Evolutionary conservation across 2,329 filamentous ascomycete genomes (phyloP), one percentile per base, ranked within the genome.

Genomic region (Bisporella sp.): DNA sequence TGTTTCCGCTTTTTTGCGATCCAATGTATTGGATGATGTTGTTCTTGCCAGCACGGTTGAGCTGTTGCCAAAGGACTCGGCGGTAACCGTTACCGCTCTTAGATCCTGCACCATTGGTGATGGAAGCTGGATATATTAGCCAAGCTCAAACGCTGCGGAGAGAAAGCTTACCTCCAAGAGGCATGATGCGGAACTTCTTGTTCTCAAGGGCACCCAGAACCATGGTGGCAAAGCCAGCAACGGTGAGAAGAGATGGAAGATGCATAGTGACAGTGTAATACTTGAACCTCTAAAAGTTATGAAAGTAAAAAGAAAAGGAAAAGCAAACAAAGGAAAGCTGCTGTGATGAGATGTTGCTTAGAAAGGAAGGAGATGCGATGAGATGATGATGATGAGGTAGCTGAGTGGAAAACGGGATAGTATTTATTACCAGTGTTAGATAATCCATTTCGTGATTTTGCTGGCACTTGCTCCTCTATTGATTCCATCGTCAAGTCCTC

Each of bases 21-120:
- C 67, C 67, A 30, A 68, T 57, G 52, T 64, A 66, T 42, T 60
- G 46, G 6, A 63, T 52, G 4, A 54, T 48, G 6, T 58, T 60
- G 35, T 37, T 37, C 21, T 21, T 21, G 4, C 41, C 45, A 40
- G 44, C 46, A 11, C 52, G 52, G n/a, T 55, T 39, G 11, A 70
- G 61, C 11, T 53, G 29, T 6, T 54, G 46, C n/a, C 57, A 49
- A 1, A 71, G 57, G 41, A 57, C 43, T 4, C 53, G 51, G 29
- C 70, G 66, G 50, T 73, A 73, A 6, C 70, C 70, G 52, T 72
- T 72, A 4, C 64, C 64, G 47, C 59, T 60, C 11, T 45, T 56
- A 37, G 40, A 55, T 40, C 41, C 54, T 39, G 60, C 69, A 3
- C 71, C 71, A 33, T 51, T 54, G 1, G 68, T 70, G 40, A 70